Base-by-base conservation (phyloP, 179 eudicot species). In the Pouteria campechiana region DNA sequence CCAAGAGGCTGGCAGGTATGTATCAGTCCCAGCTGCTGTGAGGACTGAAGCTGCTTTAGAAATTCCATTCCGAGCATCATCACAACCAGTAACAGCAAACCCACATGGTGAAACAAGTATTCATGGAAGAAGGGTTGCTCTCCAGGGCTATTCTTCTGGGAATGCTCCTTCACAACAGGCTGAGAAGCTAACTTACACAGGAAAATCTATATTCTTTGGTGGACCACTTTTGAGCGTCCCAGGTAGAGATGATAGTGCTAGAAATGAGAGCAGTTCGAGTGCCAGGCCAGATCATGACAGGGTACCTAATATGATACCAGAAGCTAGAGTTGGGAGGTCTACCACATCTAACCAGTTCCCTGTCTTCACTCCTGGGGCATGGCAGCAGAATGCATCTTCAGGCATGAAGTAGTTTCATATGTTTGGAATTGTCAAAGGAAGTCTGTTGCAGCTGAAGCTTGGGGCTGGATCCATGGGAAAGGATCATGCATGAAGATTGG, bases 1-100 rank as follows among this genome's bases (percentile, higher is more conserved):
- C 61, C 93, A 85, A 59, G 97, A 89, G 52, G 95, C 93, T 6
- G 95, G 93, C 42, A 60, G 97, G 54, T 89, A 89, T 29, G 81
- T 89, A 21, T 89, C 97, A 2, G 76, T 88, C 44, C 75, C 93
- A n/a, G n/a, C n/a, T n/a, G n/a, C n/a, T n/a, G n/a, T n/a, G n/a
- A n/a, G n/a, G n/a, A n/a, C n/a, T 25, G 54, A 74, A 25, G 64
- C 94, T 18, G 61, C 76, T 44, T 42, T 69, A n/a, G 92, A 78
- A 42, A 58, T 76, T 6, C 73, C 72, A 35, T 70, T 54, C 45
- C 61, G 61, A 57, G 6, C 58, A 3, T 32, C 61, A 23, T 57
- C 58, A 32, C 86, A 61, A 28, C 39, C 42, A 7, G 54, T 61
- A 37, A 31, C 20, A 5, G 31, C 67, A 29, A 70, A 57, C 44